These are phyloP conservation scores for Mycena rebaudengoi DNA, from an alignment of 768 basidiomycete species.

Conservation along the genomic window DNA sequence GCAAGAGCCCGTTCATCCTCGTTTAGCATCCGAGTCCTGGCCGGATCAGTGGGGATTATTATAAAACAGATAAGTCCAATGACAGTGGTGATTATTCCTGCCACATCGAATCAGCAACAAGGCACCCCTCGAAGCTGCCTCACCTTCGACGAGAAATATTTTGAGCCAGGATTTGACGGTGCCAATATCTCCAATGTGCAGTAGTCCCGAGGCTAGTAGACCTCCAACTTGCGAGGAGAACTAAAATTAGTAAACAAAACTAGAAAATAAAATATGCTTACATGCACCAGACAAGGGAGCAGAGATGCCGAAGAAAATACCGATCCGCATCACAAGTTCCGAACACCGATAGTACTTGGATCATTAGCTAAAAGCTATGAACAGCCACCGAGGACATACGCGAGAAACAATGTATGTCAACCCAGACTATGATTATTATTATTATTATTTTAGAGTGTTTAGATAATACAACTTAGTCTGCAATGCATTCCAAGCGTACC, in stretches of 20 bases:
- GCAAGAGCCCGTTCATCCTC: constrained; percentile 43
- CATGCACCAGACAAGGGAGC: constrained; percentile 47
- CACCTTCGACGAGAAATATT: constrained; percentile 55
- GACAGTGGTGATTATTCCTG: constrained; percentile 47
- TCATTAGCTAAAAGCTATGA: neutral
- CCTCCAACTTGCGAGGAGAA: constrained; percentile 48
- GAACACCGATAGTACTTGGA: constrained; percentile 44
- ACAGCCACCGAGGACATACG: constrained; percentile 32
- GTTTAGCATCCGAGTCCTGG: constrained; percentile 41
- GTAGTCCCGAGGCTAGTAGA: constrained; percentile 47
- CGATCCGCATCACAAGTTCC: constrained; percentile 46
- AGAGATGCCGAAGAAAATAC: constrained; percentile 45
- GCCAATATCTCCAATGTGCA: constrained; percentile 40
- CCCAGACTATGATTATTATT: constrained; percentile 43
- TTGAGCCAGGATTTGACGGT: constrained; percentile 46
- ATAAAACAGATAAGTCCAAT: constrained; percentile 45
- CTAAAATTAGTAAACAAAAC: neutral
- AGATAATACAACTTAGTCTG: too few species aligned
- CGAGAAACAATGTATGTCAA: constrained; percentile 48
- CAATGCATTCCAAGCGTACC: too few species aligned
- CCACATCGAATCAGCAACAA: neutral
- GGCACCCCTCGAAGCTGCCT: neutral
- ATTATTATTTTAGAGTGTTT: too few species aligned
- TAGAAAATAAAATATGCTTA: constrained; percentile 24
- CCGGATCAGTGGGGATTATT: constrained; percentile 47